These are phyloP conservation scores for Xylaria sp. DNA, from an alignment of 495 filamentous ascomycete genomes.

Conservation along the genomic window DNA sequence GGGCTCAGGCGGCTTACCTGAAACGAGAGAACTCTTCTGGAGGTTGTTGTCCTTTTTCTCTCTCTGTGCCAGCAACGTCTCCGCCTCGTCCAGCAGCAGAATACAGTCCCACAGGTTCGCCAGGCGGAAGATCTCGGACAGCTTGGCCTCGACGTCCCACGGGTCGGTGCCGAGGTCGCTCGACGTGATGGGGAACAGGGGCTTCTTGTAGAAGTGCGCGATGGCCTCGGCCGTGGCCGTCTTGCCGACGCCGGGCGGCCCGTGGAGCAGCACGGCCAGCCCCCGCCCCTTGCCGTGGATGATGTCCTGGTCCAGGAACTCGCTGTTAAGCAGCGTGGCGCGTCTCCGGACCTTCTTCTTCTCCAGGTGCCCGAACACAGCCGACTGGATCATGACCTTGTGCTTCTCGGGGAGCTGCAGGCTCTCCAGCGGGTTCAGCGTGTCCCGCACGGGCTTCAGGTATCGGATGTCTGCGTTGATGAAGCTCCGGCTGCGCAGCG, in stretches of 20 bases:
- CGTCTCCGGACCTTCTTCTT: conserved; percentile 45
- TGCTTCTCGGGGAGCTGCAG: conserved; percentile 60
- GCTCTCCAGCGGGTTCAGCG: conserved; percentile 57
- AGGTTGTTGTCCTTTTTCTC: conserved; percentile 49
- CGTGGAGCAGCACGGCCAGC: conserved; percentile 59
- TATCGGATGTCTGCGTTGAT: conserved; percentile 41
- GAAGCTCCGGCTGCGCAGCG: conserved; percentile 48
- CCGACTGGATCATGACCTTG: conserved; percentile 60
- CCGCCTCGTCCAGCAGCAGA: conserved; percentile 61
- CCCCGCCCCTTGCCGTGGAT: conserved; percentile 63
- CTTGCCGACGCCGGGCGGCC: conserved; percentile 66
- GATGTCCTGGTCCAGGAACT: conserved; percentile 64
- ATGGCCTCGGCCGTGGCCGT: conserved; percentile 64
- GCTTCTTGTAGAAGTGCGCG: conserved; percentile 55
- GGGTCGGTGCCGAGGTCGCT: conserved; percentile 62
- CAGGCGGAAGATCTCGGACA: conserved; percentile 59
- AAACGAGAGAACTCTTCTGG: conserved; percentile 29
- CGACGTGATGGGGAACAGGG: conserved; percentile 61
- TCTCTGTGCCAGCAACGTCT: conserved; percentile 58
- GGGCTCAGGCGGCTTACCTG: conserved; percentile 3
- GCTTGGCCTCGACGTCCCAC: conserved; percentile 39
- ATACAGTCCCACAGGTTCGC: conserved; percentile 64
- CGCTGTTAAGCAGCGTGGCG: conserved; percentile 63
- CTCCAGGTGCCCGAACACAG: conserved; percentile 55
- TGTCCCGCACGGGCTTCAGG: conserved; percentile 53